phyloP scores from a whole-genome alignment of 1,139 yeast genomes.

The Candida gigantensis region DNA sequence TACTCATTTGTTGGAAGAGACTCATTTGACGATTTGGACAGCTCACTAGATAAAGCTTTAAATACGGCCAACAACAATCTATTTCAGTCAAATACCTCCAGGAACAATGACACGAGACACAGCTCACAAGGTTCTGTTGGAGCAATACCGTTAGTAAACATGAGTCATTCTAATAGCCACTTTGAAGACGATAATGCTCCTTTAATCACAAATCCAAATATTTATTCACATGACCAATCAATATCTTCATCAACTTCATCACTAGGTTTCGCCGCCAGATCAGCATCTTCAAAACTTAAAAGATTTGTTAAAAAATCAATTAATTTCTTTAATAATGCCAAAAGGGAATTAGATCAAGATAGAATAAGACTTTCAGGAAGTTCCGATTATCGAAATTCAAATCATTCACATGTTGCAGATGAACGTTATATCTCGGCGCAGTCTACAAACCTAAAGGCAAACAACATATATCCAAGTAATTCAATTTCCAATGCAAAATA shows the following conservation, averaged over 20 bases:
- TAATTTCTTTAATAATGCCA: slow-evolving; percentile 28
- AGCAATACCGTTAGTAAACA: slow-evolving; percentile 33
- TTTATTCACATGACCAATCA: slow-evolving; percentile 18
- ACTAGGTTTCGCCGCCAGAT: slow-evolving; percentile 17
- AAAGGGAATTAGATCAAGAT: slow-evolving; percentile 29
- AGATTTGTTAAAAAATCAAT: slow-evolving; percentile 18
- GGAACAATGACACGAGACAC: slow-evolving; percentile 19
- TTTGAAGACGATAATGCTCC: slow-evolving; percentile 29
- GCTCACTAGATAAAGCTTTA: slow-evolving; percentile 45
- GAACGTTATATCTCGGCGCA: slow-evolving; percentile 44
- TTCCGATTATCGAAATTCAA: slow-evolving; percentile 13
- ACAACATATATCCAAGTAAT: slow-evolving; percentile 60
- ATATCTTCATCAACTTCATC: slow-evolving; percentile 25
- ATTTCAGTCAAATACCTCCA: slow-evolving; percentile 19
- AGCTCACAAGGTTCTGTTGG: slow-evolving; percentile 29
- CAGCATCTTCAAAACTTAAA: slow-evolving; percentile 18
- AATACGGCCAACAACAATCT: slow-evolving; percentile 39
- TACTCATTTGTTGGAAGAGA: slow-evolving; percentile 21
- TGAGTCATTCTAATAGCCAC: slow-evolving; percentile 15
- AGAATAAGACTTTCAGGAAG: slow-evolving; percentile 19
- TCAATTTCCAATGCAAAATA: slow-evolving; percentile 94
- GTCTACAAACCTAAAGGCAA: slow-evolving; percentile 23
- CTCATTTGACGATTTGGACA: slow-evolving; percentile 46
- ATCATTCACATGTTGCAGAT: slow-evolving; percentile 8
- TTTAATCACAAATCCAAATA: slow-evolving; percentile 21